These are phyloP conservation scores for Talaromyces trachyspermus DNA, from an alignment of 495 filamentous ascomycete species.

Conservation along the genomic window DNA sequence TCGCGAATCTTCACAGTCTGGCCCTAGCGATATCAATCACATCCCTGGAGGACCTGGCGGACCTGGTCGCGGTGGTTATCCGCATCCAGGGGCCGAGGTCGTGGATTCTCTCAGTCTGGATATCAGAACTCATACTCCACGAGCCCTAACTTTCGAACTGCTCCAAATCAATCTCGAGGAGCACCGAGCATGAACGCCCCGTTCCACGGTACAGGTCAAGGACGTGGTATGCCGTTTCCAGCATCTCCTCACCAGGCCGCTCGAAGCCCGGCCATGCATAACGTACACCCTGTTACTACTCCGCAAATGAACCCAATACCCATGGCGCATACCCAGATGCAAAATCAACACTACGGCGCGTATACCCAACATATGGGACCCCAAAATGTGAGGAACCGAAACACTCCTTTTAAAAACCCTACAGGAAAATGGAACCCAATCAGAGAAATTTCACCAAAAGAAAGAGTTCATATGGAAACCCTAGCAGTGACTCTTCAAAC, in stretches of 20 bases:
- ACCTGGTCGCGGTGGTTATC: conserved; percentile 47
- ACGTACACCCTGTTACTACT: conserved; percentile 59
- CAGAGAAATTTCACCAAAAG: conserved; percentile 20
- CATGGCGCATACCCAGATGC: conserved; percentile 50
- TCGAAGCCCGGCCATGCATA: conserved; percentile 66
- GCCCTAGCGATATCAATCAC: conserved; percentile 66
- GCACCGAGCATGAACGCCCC: conserved; percentile 55
- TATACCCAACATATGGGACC: conserved; percentile 56
- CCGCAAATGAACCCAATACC: conserved; percentile 59
- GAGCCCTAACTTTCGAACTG: conserved; percentile 47
- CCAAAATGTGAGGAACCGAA: conserved; percentile 59
- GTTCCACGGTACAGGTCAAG: conserved; percentile 50
- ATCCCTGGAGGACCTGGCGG: conserved; percentile 39
- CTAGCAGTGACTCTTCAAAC: conserved; percentile 8
- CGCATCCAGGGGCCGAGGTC: conserved; percentile 57
- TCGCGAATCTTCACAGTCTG: conserved; percentile 73
- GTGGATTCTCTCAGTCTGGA: conserved; percentile 53
- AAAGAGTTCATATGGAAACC: conserved; percentile 20
- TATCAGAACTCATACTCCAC: conserved; percentile 63
- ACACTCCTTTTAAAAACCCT: conserved; percentile 29
- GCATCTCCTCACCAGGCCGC: conserved; percentile 58
- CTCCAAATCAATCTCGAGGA: conserved; percentile 56
- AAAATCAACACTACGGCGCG: conserved; percentile 45
- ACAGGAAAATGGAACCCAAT: conserved; percentile 15
- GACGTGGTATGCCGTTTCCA: too few species aligned